Evolutionary conservation across 2,329 filamentous ascomycete genomes (phyloP).

Genomic region (Colletotrichum musicola): DNA sequence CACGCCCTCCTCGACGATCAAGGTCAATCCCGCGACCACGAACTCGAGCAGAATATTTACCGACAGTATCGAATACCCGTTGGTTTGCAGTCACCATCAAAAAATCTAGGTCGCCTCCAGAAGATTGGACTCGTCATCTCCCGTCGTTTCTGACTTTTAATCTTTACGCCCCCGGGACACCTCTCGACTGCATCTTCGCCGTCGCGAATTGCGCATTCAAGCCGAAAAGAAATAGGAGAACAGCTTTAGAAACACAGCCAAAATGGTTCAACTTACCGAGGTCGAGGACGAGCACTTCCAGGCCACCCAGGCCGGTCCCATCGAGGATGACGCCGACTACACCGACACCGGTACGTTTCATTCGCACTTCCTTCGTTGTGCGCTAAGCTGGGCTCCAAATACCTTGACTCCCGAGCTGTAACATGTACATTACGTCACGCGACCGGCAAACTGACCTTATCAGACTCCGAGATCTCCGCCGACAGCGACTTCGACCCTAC

Average conservation of each 20-base stretch:
- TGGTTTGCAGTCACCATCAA: conserved; percentile 1
- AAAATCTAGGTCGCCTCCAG: conserved; percentile 15
- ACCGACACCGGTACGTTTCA: conserved; percentile 84
- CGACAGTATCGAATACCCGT: conserved; percentile 16
- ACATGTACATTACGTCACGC: conserved; percentile 15
- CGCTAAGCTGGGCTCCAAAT: too few relatives aligned
- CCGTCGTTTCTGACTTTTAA: conserved; percentile 21
- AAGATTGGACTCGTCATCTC: conserved; percentile 25
- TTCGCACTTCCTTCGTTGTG: background rate
- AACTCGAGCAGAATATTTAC: conserved; percentile 23
- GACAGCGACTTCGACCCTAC: conserved; percentile 77
- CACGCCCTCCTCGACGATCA: conserved; percentile 18
- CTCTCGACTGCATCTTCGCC: conserved; percentile 13
- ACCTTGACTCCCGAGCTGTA: background rate
- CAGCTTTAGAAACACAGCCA: conserved; percentile 47
- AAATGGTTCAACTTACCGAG: conserved; percentile 96
- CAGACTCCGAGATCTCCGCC: conserved; percentile 87
- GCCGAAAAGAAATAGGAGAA: background rate
- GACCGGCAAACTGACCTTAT: conserved; percentile 20
- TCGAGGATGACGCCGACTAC: conserved; percentile 92
- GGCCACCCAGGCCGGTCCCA: conserved; percentile 74
- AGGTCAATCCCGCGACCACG: conserved; percentile 18
- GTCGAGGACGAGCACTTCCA: conserved; percentile 97
- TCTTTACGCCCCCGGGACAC: conserved; percentile 26
- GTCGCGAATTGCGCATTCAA: conserved; percentile 9